Evolutionary conservation across 257 asterid species (phyloP), one percentile per base, ranked within the genome.

Genomic region (Cinchona pubescens): DNA sequence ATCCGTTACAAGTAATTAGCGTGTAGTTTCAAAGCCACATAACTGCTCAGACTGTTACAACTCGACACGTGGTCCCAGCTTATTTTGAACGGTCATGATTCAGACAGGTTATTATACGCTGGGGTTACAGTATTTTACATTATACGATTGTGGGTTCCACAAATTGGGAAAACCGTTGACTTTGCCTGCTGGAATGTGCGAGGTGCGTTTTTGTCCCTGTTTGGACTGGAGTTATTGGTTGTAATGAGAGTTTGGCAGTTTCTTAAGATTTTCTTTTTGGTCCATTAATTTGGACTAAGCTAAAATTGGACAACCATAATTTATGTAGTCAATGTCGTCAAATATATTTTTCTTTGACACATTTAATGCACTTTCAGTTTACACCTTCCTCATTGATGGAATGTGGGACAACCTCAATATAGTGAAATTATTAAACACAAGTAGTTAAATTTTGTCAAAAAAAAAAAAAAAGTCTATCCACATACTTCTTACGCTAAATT

Each of bases 91-190:
- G 67, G 27, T 34, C 29, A 42, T 3, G 66, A 58, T 32, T 27
- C 9, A 14, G 60, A 30, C 23, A 45, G 25, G 71, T 30, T 23
- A 32, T 19, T 18, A 0, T 25, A 30, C 60, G 59, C 34, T 14
- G 45, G 32, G n/a, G 2, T 55, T 25, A 29, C 40, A 27, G 5
- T 40, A 34, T 4, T 19, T 12, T 2, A 13, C 32, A 25, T 15
- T 3, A 8, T 3, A 18, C 25, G 15, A 21, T 7, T 0, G 69
- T 45, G 34, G 71, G 78, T 42, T 6, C 71, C 72, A 5, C 11
- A 5, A 40, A 23, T 7, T 2, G 23, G 37, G 27, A 14, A 35
- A 63, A 25, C 64, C 71, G 63, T 63, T 74, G 78, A 74, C 71
- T 63, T 34, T 15, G 70, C 60, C 15, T 45, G 42, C 16, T 60